These are phyloP conservation scores for Rhipidocladum racemiflorum DNA, from an alignment of 176 grass and related monocot species.

Conservation along the genomic window DNA sequence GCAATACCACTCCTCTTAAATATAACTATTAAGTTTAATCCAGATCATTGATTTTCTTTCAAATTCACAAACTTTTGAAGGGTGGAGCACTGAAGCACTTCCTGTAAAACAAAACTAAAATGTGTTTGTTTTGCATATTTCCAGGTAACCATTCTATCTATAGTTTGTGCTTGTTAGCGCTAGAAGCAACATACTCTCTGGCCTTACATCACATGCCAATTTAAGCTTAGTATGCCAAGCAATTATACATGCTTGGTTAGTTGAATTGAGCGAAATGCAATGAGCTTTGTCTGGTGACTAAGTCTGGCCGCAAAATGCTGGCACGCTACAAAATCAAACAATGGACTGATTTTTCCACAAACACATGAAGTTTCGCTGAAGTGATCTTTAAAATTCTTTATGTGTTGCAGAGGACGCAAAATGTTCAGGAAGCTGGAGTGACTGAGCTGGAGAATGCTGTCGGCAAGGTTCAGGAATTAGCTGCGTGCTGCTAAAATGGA, in stretches of 20 bases:
- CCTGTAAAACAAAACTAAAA: no score
- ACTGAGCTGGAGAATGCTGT: background rate
- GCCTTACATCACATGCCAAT: background rate
- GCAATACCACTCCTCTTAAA: background rate
- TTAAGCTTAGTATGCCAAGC: background rate
- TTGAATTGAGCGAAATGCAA: background rate
- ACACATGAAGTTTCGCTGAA: background rate
- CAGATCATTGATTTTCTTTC: background rate
- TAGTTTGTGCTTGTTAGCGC: background rate
- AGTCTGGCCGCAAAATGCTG: no score
- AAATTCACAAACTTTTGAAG: no score
- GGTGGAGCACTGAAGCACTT: no score
- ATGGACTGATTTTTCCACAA: no score
- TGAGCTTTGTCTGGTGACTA: background rate
- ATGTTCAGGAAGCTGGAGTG: background rate
- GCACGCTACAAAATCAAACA: no score
- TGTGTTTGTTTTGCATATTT: background rate
- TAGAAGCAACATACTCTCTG: background rate
- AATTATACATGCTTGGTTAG: background rate
- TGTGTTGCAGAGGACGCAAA: slow-evolving; percentile 14
- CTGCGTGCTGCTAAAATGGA: background rate
- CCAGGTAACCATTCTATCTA: background rate
- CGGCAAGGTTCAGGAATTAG: background rate
- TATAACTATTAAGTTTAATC: background rate
- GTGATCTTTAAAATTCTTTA: background rate